A percentile compares a stretch with the other conserved stretches of the same genome.
Evolutionary conservation across 441 rosid species (phyloP).

Genomic region (Eruca vesicaria): DNA sequence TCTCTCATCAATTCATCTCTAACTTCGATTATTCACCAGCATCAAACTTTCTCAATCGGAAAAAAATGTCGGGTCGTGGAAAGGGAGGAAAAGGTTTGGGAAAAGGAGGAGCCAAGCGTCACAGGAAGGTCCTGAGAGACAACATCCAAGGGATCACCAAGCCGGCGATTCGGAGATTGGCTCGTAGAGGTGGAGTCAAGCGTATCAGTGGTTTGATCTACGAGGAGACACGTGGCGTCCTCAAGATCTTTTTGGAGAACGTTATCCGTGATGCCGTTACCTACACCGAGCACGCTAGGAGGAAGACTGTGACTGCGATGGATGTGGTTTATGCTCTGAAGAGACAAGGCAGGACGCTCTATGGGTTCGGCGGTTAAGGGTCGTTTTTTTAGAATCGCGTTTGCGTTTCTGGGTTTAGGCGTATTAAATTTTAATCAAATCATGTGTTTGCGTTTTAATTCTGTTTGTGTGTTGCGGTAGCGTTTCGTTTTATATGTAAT

Average conservation of each 20-base stretch:
- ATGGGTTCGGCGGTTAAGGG: slow-evolving; percentile 45
- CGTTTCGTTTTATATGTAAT: background rate
- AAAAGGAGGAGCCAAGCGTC: slow-evolving; percentile 55
- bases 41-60: background rate
- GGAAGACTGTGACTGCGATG: slow-evolving; percentile 56
- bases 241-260: slow-evolving; percentile 53
- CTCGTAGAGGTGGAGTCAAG: slow-evolving; percentile 57
- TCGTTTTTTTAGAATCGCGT: background rate
- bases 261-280: slow-evolving; percentile 52
- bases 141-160: slow-evolving; percentile 54
- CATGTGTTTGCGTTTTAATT: slow-evolving; percentile 6
- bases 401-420: background rate
- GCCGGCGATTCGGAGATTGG: slow-evolving; percentile 54
- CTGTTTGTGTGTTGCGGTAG: slow-evolving; percentile 4
- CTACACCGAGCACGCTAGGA: slow-evolving; percentile 50
- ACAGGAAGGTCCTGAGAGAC: slow-evolving; percentile 52
- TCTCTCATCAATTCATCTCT: background rate
- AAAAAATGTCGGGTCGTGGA: slow-evolving; percentile 48
- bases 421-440: background rate
- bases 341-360: slow-evolving; percentile 55
- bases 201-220: slow-evolving; percentile 52
- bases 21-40: background rate
- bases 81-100: slow-evolving; percentile 58
- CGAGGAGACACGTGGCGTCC: slow-evolving; percentile 52
- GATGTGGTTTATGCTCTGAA: slow-evolving; percentile 50